phyloP scores from a whole-genome alignment of 2,329 filamentous ascomycete species.

The Trichoderma simmonsii region DNA sequence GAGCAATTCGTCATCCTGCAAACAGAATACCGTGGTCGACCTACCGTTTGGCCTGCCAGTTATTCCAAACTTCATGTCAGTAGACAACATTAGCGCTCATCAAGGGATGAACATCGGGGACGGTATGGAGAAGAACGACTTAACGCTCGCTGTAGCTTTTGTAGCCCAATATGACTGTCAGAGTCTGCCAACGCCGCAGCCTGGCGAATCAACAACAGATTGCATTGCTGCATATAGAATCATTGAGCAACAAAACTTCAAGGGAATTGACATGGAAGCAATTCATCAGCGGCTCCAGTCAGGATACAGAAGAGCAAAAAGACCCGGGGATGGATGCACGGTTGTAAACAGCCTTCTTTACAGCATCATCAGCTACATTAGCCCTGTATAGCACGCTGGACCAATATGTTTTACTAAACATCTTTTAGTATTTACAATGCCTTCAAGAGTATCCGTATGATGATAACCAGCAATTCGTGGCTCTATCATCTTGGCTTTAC shows the following conservation, averaged over 20 bases:
- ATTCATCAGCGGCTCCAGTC: not conserved
- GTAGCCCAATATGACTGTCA: not conserved
- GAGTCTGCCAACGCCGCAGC: not conserved
- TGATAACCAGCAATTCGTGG: not conserved
- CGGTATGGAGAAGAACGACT: not conserved
- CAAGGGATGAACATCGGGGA: not conserved
- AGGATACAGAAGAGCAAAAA: not conserved
- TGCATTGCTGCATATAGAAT: not conserved
- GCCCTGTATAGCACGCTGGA: not conserved
- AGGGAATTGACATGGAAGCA: not conserved
- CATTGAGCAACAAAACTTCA: not conserved
- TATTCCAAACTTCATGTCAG: not conserved
- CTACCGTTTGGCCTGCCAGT: not conserved
- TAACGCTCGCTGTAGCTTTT: not conserved
- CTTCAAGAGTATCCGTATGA: not conserved
- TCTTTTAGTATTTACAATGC: not conserved
- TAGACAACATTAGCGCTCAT: not conserved
- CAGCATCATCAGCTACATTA: not conserved
- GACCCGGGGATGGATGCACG: not conserved
- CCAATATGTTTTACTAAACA: not conserved
- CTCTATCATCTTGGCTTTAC: not conserved
- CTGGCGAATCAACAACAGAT: not conserved
- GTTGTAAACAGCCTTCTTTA: not conserved
- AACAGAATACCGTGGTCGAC: not conserved
- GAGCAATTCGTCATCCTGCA: not conserved